These are phyloP conservation scores for Phylloporus scabripes DNA, from an alignment of 768 basidiomycete genomes.

Conservation along the genomic window DNA sequence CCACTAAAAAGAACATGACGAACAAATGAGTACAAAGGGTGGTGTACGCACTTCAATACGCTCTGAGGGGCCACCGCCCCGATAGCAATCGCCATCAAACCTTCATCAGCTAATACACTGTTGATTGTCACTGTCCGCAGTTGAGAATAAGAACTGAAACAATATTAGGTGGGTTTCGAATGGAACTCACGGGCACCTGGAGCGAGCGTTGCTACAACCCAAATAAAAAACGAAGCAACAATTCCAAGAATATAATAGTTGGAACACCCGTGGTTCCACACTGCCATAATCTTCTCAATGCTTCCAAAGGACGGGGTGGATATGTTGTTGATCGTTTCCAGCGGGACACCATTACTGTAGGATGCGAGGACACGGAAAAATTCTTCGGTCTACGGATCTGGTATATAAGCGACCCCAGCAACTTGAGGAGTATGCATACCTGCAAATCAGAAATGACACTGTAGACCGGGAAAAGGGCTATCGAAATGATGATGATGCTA, in stretches of 20 bases:
- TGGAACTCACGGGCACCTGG: conserved; percentile 23
- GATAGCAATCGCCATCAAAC: conserved; percentile 19
- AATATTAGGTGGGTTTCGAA: not conserved
- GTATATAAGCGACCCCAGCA: not conserved
- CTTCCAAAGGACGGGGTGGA: conserved; percentile 22
- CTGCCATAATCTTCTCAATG: conserved; percentile 8
- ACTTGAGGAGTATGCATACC: conserved; percentile 1
- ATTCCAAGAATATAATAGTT: conserved; percentile 18
- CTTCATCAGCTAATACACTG: conserved; percentile 19
- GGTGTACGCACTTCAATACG: conserved; percentile 21
- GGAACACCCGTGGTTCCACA: conserved; percentile 18
- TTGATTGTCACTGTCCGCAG: conserved; percentile 15
- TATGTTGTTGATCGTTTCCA: conserved; percentile 19
- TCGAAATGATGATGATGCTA: conserved; percentile 25
- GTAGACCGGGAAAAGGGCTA: conserved; percentile 24
- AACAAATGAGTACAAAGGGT: not conserved
- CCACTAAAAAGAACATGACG: conserved; percentile 7
- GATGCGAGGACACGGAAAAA: conserved; percentile 23
- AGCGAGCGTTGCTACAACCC: conserved; percentile 18
- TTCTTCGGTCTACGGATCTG: conserved; percentile 18
- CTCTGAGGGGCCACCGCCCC: conserved; percentile 20
- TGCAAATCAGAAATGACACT: conserved; percentile 14
- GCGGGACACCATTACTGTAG: conserved; percentile 16
- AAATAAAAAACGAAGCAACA: conserved; percentile 16
- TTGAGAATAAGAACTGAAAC: not conserved